Base-by-base conservation (phyloP, 2,329 filamentous ascomycete genomes). In the Fragosphaeria purpurea region DNA sequence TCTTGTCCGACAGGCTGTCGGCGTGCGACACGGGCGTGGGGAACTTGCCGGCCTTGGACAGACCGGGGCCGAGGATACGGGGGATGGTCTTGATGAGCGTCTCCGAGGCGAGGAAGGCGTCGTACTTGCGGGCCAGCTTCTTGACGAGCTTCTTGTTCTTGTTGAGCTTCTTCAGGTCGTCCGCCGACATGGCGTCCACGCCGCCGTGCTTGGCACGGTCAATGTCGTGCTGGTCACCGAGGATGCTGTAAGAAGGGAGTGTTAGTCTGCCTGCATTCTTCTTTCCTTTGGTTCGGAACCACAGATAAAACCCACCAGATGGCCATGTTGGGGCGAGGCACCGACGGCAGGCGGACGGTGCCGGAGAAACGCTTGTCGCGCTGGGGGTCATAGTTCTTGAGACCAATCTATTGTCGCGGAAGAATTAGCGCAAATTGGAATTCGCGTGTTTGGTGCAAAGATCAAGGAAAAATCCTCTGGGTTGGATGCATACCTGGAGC, bases 131-230 rank as follows among this genome's bases (percentile, higher is more conserved):
- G 59, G 93, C 93, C 62, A 98, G 87, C 86, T 98, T 98, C 89
- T 98, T 98, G 85, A 98, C 96, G 68, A 97, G 85, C 86, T 98
- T 98, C 88, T 98, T 97, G 88, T 98, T 98, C 88, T 98, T 98
- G 86, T 98, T 98, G 64, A 98, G 88, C 86, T 98, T 98, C 88
- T 98, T 98, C 77, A 98, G 78, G 76, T 98, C 93, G 67, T 98
- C 93, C 61, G 88, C 76, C 67, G 88, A 95, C 93, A 97, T 97
- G 77, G 91, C 89, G 70, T 98, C 93, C 64, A 97, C 83, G 72
- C 89, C 91, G 68, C 89, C 87, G 82, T 98, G 93, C 85, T 98
- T 98, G 70, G 93, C 91, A 82, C 93, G 90, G 74, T 98, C 93
- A 70, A 98, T 94, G 82, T 98, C 93, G 82, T 97, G 91, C 85